Evolutionary conservation across 2,329 filamentous ascomycete species (phyloP), one percentile per base, ranked within the genome.

Genomic region (Fusarium zealandicum): DNA sequence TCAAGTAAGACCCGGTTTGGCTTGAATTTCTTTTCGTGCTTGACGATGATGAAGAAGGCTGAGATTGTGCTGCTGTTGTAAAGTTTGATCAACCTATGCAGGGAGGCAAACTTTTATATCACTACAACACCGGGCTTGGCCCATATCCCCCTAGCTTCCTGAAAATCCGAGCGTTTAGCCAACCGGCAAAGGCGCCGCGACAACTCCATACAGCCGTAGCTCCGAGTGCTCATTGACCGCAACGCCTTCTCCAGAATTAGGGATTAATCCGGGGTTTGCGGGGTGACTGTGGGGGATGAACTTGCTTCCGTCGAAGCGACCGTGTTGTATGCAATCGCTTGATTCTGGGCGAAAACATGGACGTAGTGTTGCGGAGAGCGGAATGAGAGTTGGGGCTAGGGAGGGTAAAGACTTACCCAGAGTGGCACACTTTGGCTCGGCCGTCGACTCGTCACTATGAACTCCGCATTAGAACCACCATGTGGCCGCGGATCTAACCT

Each of bases 281-380:
- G 65, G 65, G 65, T 51, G 51, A 49, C 35, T 67, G 65, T 57
- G 65, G 65, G 65, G 65, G 65, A 67, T 64, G 65, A 68, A 68
- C 48, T 62, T 41, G 55, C 51, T 64, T 68, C 65, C 65, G 63
- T 51, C 52, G 22, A 60, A 59, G 46, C 41, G 56, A 50, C 28
- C 31, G 52, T 28, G 56, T 60, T 59, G 51, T 57, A 49, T 59
- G 51, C 55, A 49, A 54, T 63, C 58, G 49, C 36, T 45, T 48
- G 43, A 44, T 48, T 32, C 48, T 46, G n/a, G 37, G 35, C 36
- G 18, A 54, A 37, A 22, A 42, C 41, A 14, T 39, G 33, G 37
- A 38, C 27, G 35, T 45, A 16, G n/a, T 18, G 27, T 25, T 47
- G 39, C 46, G 39, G 16, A 39, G 18, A 38, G 9, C 17, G 18